Percentiles rank a stretch among this genome's conserved stretches.
These are phyloP conservation scores for Obba rivulosa DNA, from an alignment of 768 basidiomycete species.

Conservation along the genomic window DNA sequence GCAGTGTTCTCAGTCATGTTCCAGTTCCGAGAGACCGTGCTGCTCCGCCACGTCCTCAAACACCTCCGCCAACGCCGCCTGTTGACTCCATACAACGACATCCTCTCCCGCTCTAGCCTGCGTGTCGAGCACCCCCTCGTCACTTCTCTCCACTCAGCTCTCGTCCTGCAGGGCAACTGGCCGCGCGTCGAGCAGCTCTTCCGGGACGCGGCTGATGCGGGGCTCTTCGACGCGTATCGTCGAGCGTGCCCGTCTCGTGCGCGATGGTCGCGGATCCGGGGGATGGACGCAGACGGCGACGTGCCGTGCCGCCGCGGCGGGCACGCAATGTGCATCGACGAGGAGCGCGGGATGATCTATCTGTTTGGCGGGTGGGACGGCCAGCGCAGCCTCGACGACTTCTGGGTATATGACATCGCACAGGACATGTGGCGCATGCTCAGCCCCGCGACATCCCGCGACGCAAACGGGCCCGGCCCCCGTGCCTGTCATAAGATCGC, in stretches of 20 bases:
- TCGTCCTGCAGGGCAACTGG: slow-evolving; percentile 70
- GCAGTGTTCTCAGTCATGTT: not conserved
- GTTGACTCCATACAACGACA: slow-evolving; percentile 55
- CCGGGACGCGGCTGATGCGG: slow-evolving; percentile 40
- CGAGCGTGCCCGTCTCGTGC: slow-evolving; percentile 53
- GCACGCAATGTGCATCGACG: slow-evolving; percentile 79
- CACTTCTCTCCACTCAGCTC: slow-evolving; percentile 53
- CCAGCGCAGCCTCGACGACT: slow-evolving; percentile 65
- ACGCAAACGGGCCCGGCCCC: slow-evolving; percentile 62
- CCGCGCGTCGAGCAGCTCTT: slow-evolving; percentile 50
- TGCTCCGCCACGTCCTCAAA: slow-evolving; percentile 66
- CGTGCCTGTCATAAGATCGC: slow-evolving; percentile 81
- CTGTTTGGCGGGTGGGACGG: slow-evolving; percentile 82
- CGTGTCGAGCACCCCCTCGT: slow-evolving; percentile 68
- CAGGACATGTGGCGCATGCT: slow-evolving; percentile 58
- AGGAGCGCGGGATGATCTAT: slow-evolving; percentile 56
- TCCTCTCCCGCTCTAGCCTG: slow-evolving; percentile 49
- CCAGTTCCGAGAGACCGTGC: slow-evolving; percentile 62
- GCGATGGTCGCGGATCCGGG: slow-evolving; percentile 54
- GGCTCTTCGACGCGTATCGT: slow-evolving; percentile 60
- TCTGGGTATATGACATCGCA: slow-evolving; percentile 66
- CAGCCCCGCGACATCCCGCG: slow-evolving; percentile 46
- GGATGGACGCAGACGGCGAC: slow-evolving; percentile 61
- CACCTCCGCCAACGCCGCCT: slow-evolving; percentile 74
- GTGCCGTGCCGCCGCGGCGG: slow-evolving; percentile 66